Base-by-base conservation (phyloP, 495 filamentous ascomycete genomes). In the Pyrenula aspistea region DNA sequence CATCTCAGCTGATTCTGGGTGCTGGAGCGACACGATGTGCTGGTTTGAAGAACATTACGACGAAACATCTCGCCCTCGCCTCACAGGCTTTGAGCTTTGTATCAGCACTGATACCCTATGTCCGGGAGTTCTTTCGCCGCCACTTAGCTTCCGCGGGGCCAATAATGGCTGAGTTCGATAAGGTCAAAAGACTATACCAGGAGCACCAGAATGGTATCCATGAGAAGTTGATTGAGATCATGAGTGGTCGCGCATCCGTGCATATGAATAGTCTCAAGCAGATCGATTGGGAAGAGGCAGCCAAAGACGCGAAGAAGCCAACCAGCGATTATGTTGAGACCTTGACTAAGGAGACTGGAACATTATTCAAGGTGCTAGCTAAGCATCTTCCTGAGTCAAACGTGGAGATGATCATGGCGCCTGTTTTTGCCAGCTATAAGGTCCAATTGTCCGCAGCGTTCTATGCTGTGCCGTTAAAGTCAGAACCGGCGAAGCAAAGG, bases 151-250 rank as follows among this genome's bases (percentile, higher is more conserved):
- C 84, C 4, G 73, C 77, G 0, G 81, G 79, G 12, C 73, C 80
- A 4, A 65, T 91, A 24, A 86, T 94, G 75, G 84, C 81, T 31
- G 93, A 97, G 62, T 97, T 95, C 59, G 93, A 97, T 69, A 96
- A 91, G 73, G 84, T 95, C 55, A 86, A 86, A 60, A 81, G 93
- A 42, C 75, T 88, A 4, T 92, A 86, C 61, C 89, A 95, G 63
- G 93, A 99, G 63, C 93, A 97, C 67, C 93, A 96, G 65, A 82
- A 82, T 25, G 89, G 82, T 59, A 97, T 97, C 56, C 89, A 95
- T 63, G 90, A 95, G 55, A 99, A 99, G 65, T 74, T 99, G 0
- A 87, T 96, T 15, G 91, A 95, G 57, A 97, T 99, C 58, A 96
- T 97, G 91, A 84, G 83, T 52, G 83, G 82, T 12, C 82, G 93